Conservation (phyloP, 2,329 filamentous ascomycete genomes). For the Grosmannia serpens region DNA sequence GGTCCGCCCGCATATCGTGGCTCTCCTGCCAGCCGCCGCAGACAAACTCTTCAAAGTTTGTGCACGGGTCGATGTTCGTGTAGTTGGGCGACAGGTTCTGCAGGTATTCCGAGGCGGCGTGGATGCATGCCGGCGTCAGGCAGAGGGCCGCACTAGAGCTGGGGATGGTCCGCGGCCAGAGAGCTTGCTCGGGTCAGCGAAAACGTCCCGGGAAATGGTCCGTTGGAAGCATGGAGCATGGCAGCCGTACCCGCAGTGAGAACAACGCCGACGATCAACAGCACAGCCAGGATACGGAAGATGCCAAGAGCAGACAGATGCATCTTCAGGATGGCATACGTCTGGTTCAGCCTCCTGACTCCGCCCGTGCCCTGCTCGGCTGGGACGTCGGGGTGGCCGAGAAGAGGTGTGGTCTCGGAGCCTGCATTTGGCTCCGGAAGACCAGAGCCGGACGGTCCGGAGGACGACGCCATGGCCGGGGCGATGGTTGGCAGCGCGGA, state of each 20-base stretch:
- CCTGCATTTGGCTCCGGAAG: background rate
- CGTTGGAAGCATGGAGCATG: background rate
- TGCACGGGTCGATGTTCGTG: conserved; percentile 53
- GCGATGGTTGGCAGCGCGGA: no score
- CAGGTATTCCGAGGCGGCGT: conserved; percentile 50
- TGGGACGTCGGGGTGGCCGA: background rate
- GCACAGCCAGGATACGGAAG: background rate
- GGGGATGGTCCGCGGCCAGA: background rate
- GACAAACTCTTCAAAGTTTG: conserved; percentile 31
- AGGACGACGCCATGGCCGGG: background rate
- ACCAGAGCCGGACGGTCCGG: background rate
- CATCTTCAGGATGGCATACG: background rate
- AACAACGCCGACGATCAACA: background rate
- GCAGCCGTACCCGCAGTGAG: background rate
- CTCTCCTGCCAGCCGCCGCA: conserved; percentile 55
- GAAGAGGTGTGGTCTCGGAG: background rate
- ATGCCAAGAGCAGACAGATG: background rate
- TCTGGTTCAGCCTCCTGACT: background rate
- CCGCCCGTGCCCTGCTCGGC: background rate
- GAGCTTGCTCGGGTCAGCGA: background rate
- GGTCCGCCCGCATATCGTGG: conserved; percentile 55
- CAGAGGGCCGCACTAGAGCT: conserved; percentile 27
- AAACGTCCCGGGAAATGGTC: background rate
- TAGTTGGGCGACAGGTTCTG: conserved; percentile 50
- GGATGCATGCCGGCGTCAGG: conserved; percentile 47